Percentiles rank a stretch among this genome's conserved stretches.
phyloP scores from a whole-genome alignment of 805 yeast species.

The Pichia sporocuriosa region DNA sequence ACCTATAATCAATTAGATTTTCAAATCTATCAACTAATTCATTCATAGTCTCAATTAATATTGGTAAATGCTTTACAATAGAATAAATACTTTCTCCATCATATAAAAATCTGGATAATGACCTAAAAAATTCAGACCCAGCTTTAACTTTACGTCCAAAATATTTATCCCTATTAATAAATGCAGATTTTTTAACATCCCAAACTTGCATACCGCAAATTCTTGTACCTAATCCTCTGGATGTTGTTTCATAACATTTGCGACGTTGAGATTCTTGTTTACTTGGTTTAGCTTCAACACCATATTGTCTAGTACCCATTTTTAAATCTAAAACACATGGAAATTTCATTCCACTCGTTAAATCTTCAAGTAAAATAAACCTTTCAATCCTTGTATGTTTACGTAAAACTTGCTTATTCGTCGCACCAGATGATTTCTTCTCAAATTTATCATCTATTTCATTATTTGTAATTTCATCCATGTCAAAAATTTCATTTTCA shows the following conservation, averaged over 20 bases:
- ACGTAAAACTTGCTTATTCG: slow-evolving; percentile 10
- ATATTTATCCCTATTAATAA: slow-evolving; percentile 78
- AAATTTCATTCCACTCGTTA: slow-evolving; percentile 70
- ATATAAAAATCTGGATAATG: slow-evolving; percentile 69
- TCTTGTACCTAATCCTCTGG: slow-evolving; percentile 77
- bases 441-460: neutral
- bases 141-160: slow-evolving; percentile 73
- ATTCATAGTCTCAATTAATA: slow-evolving; percentile 50
- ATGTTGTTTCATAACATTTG: slow-evolving; percentile 79
- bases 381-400: slow-evolving; percentile 57
- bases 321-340: slow-evolving; percentile 94
- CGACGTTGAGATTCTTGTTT: slow-evolving; percentile 74
- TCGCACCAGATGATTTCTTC: neutral
- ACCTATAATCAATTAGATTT: slow-evolving; percentile 64
- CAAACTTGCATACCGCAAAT: slow-evolving; percentile 93
- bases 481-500: slow-evolving; percentile 7
- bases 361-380: slow-evolving; percentile 82
- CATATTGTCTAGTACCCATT: slow-evolving; percentile 98
- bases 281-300: slow-evolving; percentile 74
- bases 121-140: slow-evolving; percentile 72
- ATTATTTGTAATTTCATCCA: slow-evolving; percentile 8
- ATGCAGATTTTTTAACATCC: slow-evolving; percentile 40
- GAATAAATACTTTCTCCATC: slow-evolving; percentile 60
- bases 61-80: slow-evolving; percentile 60
- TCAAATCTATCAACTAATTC: slow-evolving; percentile 51